Conservation (phyloP, 345 rosid genomes). For the Aegle marmelos region DNA sequence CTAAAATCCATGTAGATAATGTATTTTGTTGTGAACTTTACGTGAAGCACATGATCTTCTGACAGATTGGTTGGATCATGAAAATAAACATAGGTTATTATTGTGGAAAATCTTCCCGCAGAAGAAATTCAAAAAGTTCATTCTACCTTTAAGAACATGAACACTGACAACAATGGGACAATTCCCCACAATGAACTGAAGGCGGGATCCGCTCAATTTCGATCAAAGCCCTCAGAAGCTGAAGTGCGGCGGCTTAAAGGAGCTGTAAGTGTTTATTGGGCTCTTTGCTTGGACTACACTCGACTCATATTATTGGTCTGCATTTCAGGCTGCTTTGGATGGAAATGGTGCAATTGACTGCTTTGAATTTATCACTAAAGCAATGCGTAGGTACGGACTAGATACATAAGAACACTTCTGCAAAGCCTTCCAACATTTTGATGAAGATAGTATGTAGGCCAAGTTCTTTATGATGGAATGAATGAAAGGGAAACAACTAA, state of each 20-base stretch:
- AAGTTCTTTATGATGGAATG: no score
- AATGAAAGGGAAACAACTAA: no score
- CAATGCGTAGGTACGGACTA: constrained; percentile 78
- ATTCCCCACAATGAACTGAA: constrained; percentile 76
- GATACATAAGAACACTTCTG: constrained; percentile 70
- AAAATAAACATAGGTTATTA: no score
- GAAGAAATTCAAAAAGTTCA: constrained; percentile 84
- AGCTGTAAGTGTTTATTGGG: constrained; percentile 49
- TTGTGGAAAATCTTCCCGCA: constrained; percentile 66
- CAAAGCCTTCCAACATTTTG: constrained; percentile 84
- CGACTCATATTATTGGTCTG: not conserved
- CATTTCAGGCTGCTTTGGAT: constrained; percentile 77
- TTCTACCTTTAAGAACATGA: constrained; percentile 67
- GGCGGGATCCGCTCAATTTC: constrained; percentile 63
- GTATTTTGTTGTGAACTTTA: not conserved
- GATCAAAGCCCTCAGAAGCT: constrained; percentile 68
- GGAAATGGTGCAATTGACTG: constrained; percentile 81
- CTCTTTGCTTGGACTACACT: not conserved
- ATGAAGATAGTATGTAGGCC: constrained; percentile 56
- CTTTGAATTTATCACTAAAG: constrained; percentile 77
- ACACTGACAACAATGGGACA: constrained; percentile 77
- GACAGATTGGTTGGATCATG: not conserved
- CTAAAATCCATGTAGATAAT: not conserved
- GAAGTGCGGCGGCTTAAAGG: constrained; percentile 83
- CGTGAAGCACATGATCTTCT: not conserved